Evolutionary conservation across 495 filamentous ascomycete genomes (phyloP).

Genomic region (Elaphomyces granulatus): DNA sequence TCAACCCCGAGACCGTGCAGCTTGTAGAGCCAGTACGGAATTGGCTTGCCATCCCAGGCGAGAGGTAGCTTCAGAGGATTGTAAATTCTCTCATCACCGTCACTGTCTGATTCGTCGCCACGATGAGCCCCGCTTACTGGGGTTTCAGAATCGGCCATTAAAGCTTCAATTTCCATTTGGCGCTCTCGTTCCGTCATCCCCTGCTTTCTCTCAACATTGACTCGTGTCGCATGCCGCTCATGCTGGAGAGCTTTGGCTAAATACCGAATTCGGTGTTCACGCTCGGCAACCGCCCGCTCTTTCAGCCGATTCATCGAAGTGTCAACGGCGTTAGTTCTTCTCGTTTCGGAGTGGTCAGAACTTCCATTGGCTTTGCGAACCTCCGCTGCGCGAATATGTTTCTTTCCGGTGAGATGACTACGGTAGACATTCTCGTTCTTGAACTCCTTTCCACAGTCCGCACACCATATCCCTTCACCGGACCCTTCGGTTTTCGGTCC

Average conservation of each 20-base stretch:
- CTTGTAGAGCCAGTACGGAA: conserved; percentile 98
- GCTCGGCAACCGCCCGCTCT: conserved; percentile 79
- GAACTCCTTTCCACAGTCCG: conserved; percentile 86
- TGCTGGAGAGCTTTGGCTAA: conserved; percentile 61
- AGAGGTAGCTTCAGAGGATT: conserved; percentile 92
- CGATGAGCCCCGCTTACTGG: conserved; percentile 32
- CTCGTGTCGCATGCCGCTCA: conserved; percentile 68
- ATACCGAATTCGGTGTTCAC: conserved; percentile 68
- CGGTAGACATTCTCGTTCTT: conserved; percentile 92
- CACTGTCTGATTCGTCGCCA: conserved; percentile 49
- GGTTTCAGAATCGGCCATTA: conserved; percentile 48
- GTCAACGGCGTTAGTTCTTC: conserved; percentile 8
- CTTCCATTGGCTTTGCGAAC: conserved; percentile 33
- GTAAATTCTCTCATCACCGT: conserved; percentile 72
- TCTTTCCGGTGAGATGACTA: conserved; percentile 75
- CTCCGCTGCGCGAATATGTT: conserved; percentile 73
- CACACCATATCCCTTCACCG: conserved; percentile 68
- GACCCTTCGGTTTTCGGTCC: conserved; percentile 41
- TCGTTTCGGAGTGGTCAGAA: conserved; percentile 12
- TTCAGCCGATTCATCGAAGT: conserved; percentile 47
- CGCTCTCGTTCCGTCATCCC: conserved; percentile 94
- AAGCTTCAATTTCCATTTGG: conserved; percentile 77
- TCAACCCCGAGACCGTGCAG: conserved; percentile 91
- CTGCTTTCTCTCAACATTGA: conserved; percentile 87
- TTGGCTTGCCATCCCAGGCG: conserved; percentile 96